phyloP scores from a whole-genome alignment of 495 filamentous ascomycete genomes.

The Lophium mytilinum region DNA sequence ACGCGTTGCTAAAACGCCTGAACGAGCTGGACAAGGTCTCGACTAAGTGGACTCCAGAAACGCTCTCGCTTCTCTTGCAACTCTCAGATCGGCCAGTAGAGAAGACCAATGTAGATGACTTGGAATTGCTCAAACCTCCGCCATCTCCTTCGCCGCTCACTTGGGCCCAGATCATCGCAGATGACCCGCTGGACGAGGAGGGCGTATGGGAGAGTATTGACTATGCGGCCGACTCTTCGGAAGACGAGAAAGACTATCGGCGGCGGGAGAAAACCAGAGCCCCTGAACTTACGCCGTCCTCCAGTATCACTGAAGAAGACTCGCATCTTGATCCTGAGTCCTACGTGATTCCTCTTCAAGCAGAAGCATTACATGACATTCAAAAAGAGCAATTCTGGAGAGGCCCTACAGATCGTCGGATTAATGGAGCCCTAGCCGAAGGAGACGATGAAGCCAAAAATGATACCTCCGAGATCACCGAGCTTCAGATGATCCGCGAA shows the following conservation, averaged over 20 bases:
- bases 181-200: constrained; percentile 64
- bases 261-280: constrained; percentile 24
- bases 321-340: constrained; percentile 30
- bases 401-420: constrained; percentile 15
- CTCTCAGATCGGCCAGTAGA: constrained; percentile 74
- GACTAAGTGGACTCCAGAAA: constrained; percentile 63
- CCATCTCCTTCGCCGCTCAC: constrained; percentile 44
- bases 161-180: constrained; percentile 67
- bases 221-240: constrained; percentile 46
- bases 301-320: constrained; percentile 34
- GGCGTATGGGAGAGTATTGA: constrained; percentile 73
- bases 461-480: constrained; percentile 47
- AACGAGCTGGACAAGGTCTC: constrained; percentile 46
- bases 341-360: constrained; percentile 34
- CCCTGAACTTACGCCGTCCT: constrained; percentile 10
- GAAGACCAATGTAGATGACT: constrained; percentile 53
- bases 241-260: constrained; percentile 32
- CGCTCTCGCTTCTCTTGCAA: constrained; percentile 68
- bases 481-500: constrained; percentile 69
- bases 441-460: constrained; percentile 21
- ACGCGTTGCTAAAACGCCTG: constrained; percentile 59
- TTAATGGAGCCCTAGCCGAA: constrained; percentile 17
- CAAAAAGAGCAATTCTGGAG: constrained; percentile 55
- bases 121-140: constrained; percentile 45
- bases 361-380: constrained; percentile 42